A percentile compares a stretch with the other conserved stretches of the same genome.
phyloP scores from a whole-genome alignment of 1,284 basidiomycete species.

The Phylloporus sp. region DNA sequence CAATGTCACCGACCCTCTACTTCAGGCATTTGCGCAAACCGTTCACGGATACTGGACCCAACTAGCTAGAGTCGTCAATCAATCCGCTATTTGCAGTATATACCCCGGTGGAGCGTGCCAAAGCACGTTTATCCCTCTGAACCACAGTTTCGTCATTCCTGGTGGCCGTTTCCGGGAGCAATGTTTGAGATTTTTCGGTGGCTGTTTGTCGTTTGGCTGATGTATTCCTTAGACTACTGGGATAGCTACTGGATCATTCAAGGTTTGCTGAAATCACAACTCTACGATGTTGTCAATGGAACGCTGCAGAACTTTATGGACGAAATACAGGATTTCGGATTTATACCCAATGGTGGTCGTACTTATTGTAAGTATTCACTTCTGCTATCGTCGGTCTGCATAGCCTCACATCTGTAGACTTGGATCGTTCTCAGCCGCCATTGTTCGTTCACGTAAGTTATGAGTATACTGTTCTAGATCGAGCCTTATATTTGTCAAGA shows the following conservation, averaged over 20 bases:
- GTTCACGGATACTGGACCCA: constrained; percentile 87
- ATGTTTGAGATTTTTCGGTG: constrained; percentile 46
- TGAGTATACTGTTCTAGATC: background rate
- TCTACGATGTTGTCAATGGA: constrained; percentile 74
- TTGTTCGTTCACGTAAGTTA: constrained; percentile 73
- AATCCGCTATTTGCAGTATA: constrained; percentile 64
- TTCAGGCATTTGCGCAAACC: constrained; percentile 73
- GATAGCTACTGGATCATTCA: constrained; percentile 88
- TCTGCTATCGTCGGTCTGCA: constrained; percentile 12
- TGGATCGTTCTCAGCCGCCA: constrained; percentile 91
- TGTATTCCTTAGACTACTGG: constrained; percentile 64
- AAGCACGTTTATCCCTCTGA: constrained; percentile 85
- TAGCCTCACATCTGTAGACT: constrained; percentile 48
- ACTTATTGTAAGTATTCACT: constrained; percentile 66
- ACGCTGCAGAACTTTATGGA: constrained; percentile 95
- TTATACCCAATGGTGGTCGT: constrained; percentile 92
- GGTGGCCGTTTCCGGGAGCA: constrained; percentile 77
- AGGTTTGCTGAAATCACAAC: constrained; percentile 79
- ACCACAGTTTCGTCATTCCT: constrained; percentile 89
- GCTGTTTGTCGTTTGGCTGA: constrained; percentile 17
- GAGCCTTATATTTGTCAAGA: constrained; percentile 41
- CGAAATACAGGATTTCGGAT: constrained; percentile 78
- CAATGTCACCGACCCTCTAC: constrained; percentile 73
- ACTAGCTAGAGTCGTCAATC: constrained; percentile 78
- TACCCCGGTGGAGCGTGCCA: constrained; percentile 61